phyloP scores from a whole-genome alignment of 2,329 filamentous ascomycete genomes.

The Cercospora janseana region DNA sequence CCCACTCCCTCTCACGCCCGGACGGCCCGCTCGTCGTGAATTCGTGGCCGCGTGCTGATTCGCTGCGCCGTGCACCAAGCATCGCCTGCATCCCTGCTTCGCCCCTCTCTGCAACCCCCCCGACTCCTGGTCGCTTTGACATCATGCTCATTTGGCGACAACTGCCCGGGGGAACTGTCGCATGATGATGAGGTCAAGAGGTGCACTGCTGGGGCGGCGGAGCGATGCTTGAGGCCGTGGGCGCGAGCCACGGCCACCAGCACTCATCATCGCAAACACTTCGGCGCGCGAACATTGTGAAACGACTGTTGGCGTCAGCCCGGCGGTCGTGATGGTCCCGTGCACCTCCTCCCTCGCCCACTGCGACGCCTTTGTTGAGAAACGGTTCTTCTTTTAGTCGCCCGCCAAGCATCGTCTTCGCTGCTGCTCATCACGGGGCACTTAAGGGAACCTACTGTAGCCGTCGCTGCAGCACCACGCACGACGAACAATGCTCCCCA shows the following conservation, averaged over 20 bases:
- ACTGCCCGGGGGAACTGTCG: not conserved
- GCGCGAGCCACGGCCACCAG: too few relatives aligned
- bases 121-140: constrained; percentile 7
- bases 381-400: constrained; percentile 9
- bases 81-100: not conserved
- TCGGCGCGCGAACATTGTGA: constrained; percentile 2
- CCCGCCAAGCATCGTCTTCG: too few relatives aligned
- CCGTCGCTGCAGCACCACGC: not conserved
- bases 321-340: not conserved
- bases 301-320: not conserved
- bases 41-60: constrained; percentile 5
- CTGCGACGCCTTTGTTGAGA: constrained; percentile 6
- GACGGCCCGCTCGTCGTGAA: constrained; percentile 9
- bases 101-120: not conserved
- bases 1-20: constrained; percentile 3
- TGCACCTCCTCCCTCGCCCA: constrained; percentile 1
- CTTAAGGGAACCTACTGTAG: not conserved
- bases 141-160: constrained; percentile 7
- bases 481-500: not conserved
- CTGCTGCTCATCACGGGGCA: too few relatives aligned
- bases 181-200: not conserved
- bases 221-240: too few relatives aligned
- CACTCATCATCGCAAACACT: constrained; percentile 13
- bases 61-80: constrained; percentile 2
- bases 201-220: not conserved